phyloP scores from a whole-genome alignment of 108 stramenopile species.

The Cyclostephanos invisitatus region DNA sequence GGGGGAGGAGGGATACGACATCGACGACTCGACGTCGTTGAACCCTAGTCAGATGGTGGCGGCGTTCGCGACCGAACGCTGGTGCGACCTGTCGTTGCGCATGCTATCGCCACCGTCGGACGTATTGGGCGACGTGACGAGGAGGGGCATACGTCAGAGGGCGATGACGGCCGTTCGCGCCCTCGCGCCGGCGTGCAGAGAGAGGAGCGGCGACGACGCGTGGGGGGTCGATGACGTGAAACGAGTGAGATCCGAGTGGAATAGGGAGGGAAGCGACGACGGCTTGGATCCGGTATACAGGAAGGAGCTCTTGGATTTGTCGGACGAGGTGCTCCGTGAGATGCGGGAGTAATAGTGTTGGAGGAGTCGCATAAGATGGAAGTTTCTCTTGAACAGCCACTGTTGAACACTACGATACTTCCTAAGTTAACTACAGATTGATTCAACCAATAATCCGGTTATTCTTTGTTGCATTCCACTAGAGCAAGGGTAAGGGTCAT shows the following conservation, averaged over 20 bases:
- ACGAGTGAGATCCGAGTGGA: constrained; percentile 30
- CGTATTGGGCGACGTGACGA: constrained; percentile 17
- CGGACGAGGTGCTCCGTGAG: constrained; percentile 30
- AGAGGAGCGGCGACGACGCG: neutral
- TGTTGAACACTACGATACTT: too few relatives aligned
- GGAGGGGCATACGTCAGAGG: constrained; percentile 43
- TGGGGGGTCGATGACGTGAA: constrained; percentile 41
- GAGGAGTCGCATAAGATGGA: neutral
- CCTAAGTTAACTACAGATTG: too few relatives aligned
- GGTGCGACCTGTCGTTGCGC: constrained; percentile 52
- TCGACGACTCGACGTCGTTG: neutral
- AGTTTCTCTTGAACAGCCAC: too few relatives aligned
- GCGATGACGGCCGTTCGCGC: constrained; percentile 46
- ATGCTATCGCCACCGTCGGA: constrained; percentile 34
- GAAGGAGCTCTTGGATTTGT: constrained; percentile 39
- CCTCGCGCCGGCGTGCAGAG: constrained; percentile 56
- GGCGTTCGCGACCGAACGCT: constrained; percentile 48
- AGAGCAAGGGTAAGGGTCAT: too few relatives aligned
- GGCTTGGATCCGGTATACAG: constrained; percentile 42
- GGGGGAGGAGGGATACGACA: constrained; percentile 1
- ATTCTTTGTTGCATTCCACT: too few relatives aligned
- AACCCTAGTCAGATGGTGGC: constrained; percentile 38
- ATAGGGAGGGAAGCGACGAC: constrained; percentile 47
- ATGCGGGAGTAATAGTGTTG: constrained; percentile 13
- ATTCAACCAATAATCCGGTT: too few relatives aligned